Evolutionary conservation across 106 monocot genomes (phyloP), one percentile per base, ranked within the genome.

Genomic region (Dactylorhiza incarnata): DNA sequence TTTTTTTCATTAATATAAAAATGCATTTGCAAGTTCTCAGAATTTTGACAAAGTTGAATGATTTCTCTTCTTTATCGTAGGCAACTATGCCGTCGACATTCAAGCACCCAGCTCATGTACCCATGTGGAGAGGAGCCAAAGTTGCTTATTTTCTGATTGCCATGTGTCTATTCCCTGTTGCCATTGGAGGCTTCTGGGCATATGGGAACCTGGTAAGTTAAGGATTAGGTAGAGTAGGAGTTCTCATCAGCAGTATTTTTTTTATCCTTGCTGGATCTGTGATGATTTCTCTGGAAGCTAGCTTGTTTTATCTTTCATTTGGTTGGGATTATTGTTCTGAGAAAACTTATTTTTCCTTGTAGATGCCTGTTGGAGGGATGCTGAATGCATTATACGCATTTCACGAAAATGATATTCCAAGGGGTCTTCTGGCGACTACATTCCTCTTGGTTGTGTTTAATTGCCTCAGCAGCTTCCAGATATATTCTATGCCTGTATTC

Each of bases 91-190:
- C 95, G 9, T 95, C 95, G 24, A 95, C 95, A 47, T 92, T 95
- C 75, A 95, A 95, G 77, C 95, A 95, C 81, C 95, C 95, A 50
- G 92, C 92, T 50, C 90, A 93, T 81, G 90, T 92, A 13, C 95
- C 95, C 1, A 95, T 92, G 95, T 95, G 95, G 95, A 88, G 95
- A 78, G 95, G 95, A 79, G 92, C 87, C 49, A 95, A 93, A 75
- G 86, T 85, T n/a, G 95, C 95, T 7, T 90, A 96, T 79, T 56
- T 87, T 49, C 84, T 96, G 17, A 86, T 96, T 72, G 90, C 93
- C 13, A 80, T 93, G 85, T 93, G 95, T 53, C 56, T 96, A 52
- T 96, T 96, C 77, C 95, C 95, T 5, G 65, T 93, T 49, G 95
- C 95, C 13, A 79, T 96, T 78, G 95, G 90, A 62, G 93, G 93